Percentiles rank a stretch among this genome's conserved stretches.
Evolutionary conservation across 1,284 basidiomycete genomes (phyloP).

Genomic region (Mycena citricolor): DNA sequence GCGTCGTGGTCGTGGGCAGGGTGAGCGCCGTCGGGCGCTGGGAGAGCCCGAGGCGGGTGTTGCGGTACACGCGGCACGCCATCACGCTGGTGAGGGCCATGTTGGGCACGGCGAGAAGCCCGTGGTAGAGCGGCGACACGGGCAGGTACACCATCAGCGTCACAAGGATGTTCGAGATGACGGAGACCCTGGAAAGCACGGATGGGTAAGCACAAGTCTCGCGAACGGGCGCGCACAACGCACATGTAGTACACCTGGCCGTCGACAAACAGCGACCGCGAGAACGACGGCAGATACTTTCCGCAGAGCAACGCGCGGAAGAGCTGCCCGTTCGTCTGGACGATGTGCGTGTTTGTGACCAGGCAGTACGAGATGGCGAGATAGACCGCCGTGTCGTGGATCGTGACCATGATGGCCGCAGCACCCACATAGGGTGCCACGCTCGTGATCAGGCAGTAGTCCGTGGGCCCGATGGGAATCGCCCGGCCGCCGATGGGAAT

Average conservation of each 20-base stretch:
- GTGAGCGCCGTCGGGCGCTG: no score
- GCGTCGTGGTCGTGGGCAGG: no score
- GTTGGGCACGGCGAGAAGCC: background rate
- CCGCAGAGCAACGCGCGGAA: background rate
- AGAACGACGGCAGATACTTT: background rate
- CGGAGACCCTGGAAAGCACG: background rate
- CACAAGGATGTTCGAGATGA: background rate
- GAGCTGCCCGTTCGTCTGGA: background rate
- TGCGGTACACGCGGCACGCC: constrained; percentile 9
- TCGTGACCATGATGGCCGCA: background rate
- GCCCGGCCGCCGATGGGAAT: constrained; percentile 17
- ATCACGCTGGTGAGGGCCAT: background rate
- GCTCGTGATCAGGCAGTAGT: constrained; percentile 19
- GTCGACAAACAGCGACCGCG: constrained; percentile 2
- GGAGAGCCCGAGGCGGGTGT: constrained; percentile 2
- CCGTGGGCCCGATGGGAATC: constrained; percentile 19
- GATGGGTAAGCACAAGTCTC: background rate
- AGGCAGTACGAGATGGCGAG: constrained; percentile 7
- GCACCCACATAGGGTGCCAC: background rate
- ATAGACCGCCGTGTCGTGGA: background rate
- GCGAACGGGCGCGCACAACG: background rate
- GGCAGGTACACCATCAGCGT: background rate
- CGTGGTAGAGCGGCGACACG: background rate
- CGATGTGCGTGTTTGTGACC: background rate
- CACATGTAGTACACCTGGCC: constrained; percentile 8